These are phyloP conservation scores for Myxozyma nipponensis DNA, from an alignment of 805 yeast species.

Conservation along the genomic window DNA sequence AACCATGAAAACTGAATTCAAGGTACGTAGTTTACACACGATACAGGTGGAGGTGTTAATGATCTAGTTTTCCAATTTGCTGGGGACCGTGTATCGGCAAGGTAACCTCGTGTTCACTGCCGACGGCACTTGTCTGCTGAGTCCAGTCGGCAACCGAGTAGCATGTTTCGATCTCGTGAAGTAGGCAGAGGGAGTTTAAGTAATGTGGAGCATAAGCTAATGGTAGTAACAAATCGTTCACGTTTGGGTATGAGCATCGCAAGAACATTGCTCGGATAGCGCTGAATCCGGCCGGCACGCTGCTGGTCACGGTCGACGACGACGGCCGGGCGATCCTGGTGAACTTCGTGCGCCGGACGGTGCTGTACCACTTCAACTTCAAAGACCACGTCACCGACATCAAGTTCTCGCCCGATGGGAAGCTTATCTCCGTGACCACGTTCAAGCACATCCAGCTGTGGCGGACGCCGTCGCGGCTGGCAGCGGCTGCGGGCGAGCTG, in stretches of 20 bases:
- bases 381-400: constrained; percentile 70
- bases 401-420: constrained; percentile 85
- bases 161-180: constrained; percentile 77
- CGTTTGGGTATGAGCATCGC: constrained; percentile 90
- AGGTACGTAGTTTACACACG: constrained; percentile 30
- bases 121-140: constrained; percentile 76
- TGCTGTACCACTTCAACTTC: constrained; percentile 90
- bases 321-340: constrained; percentile 93
- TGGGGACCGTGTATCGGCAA: constrained; percentile 91
- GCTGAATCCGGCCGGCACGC: constrained; percentile 73
- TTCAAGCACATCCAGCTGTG: constrained; percentile 85
- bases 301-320: constrained; percentile 71
- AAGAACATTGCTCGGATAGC: constrained; percentile 77
- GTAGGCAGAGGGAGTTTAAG: constrained; percentile 3
- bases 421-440: constrained; percentile 77
- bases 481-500: constrained; percentile 65
- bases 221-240: constrained; percentile 64
- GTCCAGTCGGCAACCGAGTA: constrained; percentile 94
- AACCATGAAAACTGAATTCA: constrained; percentile 78
- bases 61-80: constrained; percentile 70
- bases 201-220: background rate
- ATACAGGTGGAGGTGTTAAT: too few species aligned
- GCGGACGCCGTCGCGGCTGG: constrained; percentile 94
- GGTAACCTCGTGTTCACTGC: constrained; percentile 85
- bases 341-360: constrained; percentile 76